Evolutionary conservation across 257 asterid genomes (phyloP).

Genomic region (Nicotiana otophora): DNA sequence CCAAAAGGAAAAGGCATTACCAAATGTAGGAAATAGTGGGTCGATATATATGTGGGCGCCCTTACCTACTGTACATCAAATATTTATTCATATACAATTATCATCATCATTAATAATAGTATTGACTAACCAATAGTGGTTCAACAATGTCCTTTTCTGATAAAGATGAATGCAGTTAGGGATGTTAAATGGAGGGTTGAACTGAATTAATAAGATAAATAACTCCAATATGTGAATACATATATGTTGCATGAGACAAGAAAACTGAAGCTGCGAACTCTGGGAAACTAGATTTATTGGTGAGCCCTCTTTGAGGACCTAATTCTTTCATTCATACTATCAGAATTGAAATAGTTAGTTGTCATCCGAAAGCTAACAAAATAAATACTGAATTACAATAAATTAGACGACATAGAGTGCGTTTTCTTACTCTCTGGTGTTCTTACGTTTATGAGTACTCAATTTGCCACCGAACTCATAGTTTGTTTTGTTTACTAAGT

Average conservation of each 20-base stretch:
- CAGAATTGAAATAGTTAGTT: neutral
- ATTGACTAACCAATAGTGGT: neutral
- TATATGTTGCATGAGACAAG: too few species aligned
- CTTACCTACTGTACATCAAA: neutral
- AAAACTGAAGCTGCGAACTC: too few species aligned
- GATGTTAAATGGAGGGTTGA: too few species aligned
- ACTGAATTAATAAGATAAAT: too few species aligned
- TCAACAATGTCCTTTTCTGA: neutral
- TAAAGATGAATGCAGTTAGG: neutral
- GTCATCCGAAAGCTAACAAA: neutral
- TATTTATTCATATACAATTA: neutral
- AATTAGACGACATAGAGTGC: neutral
- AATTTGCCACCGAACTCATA: too few species aligned
- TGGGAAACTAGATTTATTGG: too few species aligned
- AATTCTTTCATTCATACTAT: too few species aligned
- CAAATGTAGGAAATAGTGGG: neutral
- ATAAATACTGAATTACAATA: neutral
- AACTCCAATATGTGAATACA: too few species aligned
- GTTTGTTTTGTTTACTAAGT: too few species aligned
- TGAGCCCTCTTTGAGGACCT: too few species aligned
- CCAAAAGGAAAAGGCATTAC: neutral
- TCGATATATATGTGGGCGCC: neutral
- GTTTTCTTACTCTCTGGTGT: too few species aligned
- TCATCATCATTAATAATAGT: neutral
- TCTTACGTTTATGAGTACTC: too few species aligned